Evolutionary conservation across 768 basidiomycete genomes (phyloP), one percentile per base, ranked within the genome.

Genomic region (Nevesoporus exiguus): DNA sequence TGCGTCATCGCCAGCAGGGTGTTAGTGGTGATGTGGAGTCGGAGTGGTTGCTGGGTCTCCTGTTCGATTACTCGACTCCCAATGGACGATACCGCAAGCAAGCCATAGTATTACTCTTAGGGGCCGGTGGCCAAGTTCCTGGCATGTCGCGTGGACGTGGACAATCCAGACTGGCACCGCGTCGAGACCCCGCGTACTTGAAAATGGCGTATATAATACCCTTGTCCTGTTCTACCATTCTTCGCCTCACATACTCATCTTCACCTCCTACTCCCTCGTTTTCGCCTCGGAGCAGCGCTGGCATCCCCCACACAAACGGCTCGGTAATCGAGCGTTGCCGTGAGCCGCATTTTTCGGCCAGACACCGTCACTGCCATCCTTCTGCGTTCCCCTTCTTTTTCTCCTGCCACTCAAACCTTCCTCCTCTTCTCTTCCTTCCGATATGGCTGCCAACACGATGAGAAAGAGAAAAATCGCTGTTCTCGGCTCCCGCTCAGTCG

Each of bases 391-490:
- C 50, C 56, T 55, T 60, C 52, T 52, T 42, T 58, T 49, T 52
- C 29, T 54, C 50, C 54, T 49, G 41, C 53, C 55, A 36, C 44
- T 55, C 42, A 33, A 37, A 50, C 50, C 25, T 40, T 42, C 47
- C 45, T 39, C 33, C 29, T 21, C 48, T 36, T 30, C 44, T 33
- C 17, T 15, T 31, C 49, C 49, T 47, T 54, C 53, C 62, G 58
- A 60, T 24, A 70, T 73, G 70, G 61, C 71, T 30, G 58, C 70
- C 49, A 70, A 60, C 56, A 73, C 68, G 29, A 72, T 90, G 71
- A 88, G 82, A 77, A 88, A 88, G 76, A 80, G 91, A 68, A 94
- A 90, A 77, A 93, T 95, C 58, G 92, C 90, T 45, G 85, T 92
- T 51, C 81, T 93, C 27, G 91, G 91, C 56, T 82, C 89, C 54